Evolutionary conservation across 805 yeast genomes (phyloP), one percentile per base, ranked within the genome.

Genomic region (Wickerhamomyces tratensis): DNA sequence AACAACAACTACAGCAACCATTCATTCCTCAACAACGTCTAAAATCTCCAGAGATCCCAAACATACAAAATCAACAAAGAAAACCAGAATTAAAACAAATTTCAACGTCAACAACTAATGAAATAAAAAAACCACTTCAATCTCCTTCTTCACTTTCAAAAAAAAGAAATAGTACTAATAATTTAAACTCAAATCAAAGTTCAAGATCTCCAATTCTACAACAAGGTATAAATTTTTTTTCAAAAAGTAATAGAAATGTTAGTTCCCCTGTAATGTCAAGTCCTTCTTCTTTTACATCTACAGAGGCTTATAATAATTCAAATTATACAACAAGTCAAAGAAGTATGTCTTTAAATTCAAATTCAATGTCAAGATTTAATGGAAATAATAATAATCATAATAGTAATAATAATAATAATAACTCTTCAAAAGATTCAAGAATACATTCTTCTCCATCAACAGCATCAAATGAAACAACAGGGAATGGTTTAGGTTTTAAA

Each of bases 401-500:
- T 33, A 31, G n/a, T 14, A 6, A 6, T 30, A 13, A 31, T 15
- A 7, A 30, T 37, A 30, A 11, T 41, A 8, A 20, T 33, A 31
- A 40, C 37, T 44, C 52, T 20, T 20, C 20, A 20, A 20, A 20
- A 20, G 20, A 20, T 20, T 20, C 20, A 20, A 20, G 20, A 20
- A 20, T 20, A 20, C 20, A 20, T 20, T 20, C 20, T 20, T 20
- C 20, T 20, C 20, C 20, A 20, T 20, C 20, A 20, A 39, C 39
- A 45, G 15, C 35, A 12, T 20, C 36, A 48, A 27, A 46, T 40
- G 50, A 49, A 31, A 35, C 41, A 31, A 35, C 41, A 11, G 35
- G 46, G 4, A 38, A 56, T 6, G 69, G 67, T 0, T 46, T 65
- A 13, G 73, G 74, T 1, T 52, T 68, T 33, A 73, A 71, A 49